Conservation (phyloP, 208 protist species). For the Novymonas esmeraldas region DNA sequence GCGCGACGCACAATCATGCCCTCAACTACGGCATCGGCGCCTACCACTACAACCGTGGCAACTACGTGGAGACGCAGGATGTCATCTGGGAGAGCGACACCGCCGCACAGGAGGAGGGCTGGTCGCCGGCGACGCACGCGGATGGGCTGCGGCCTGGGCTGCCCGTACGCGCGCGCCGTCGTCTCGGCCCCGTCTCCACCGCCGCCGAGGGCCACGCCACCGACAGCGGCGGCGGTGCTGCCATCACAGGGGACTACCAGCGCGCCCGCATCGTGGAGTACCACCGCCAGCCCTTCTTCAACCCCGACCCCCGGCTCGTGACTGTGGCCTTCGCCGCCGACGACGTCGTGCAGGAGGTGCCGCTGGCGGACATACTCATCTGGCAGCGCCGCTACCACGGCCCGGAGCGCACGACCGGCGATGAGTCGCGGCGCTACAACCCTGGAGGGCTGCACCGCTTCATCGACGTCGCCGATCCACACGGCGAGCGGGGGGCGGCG, state of each 20-base stretch:
- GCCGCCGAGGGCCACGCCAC: too few relatives aligned
- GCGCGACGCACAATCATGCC: conserved; percentile 57
- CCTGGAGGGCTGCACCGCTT: conserved; percentile 65
- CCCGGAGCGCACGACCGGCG: conserved; percentile 82
- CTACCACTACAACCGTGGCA: conserved; percentile 88
- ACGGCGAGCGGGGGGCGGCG: conserved; percentile 67
- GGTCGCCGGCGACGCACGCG: conserved; percentile 86
- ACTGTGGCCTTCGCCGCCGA: conserved; percentile 72
- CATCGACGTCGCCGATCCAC: conserved; percentile 85
- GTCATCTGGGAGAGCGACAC: conserved; percentile 83
- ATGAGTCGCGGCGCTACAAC: conserved; percentile 77
- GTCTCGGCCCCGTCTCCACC: conserved; percentile 27
- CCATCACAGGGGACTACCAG: conserved; percentile 63
- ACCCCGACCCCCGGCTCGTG: conserved; percentile 82
- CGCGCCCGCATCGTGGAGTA: conserved; percentile 75
- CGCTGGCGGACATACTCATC: conserved; percentile 74
- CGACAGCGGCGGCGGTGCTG: neutral
- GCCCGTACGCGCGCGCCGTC: conserved; percentile 75
- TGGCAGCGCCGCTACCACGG: conserved; percentile 87
- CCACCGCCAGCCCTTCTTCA: conserved; percentile 80
- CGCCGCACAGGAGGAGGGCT: conserved; percentile 71
- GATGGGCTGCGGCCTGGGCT: conserved; percentile 74
- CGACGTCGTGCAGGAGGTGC: conserved; percentile 60
- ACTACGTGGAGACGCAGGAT: conserved; percentile 92
- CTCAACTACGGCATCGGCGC: conserved; percentile 84